phyloP scores from a whole-genome alignment of 805 yeast species.

The Metschnikowia sp. region DNA sequence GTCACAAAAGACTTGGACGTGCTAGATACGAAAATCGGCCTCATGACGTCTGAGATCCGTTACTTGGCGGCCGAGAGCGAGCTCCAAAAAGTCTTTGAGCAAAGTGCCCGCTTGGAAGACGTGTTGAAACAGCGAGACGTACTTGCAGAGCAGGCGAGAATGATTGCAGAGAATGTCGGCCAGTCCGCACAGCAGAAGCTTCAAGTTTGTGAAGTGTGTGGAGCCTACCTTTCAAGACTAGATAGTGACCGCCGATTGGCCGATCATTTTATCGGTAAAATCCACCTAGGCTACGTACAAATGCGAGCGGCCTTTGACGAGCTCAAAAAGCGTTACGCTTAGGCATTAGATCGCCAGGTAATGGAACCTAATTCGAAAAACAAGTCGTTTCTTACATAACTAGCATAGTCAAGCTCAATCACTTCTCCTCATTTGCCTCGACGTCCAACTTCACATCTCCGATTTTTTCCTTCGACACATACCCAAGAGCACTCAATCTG shows the following conservation, averaged over 20 bases:
- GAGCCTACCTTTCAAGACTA: conserved; percentile 78
- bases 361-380: too few species aligned
- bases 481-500: conserved; percentile 74
- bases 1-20: conserved; percentile 57
- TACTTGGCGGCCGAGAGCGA: conserved; percentile 49
- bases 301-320: conserved; percentile 59
- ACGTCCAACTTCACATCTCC: conserved; percentile 22
- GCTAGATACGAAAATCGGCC: conserved; percentile 59
- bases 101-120: conserved; percentile 44
- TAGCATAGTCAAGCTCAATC: not conserved
- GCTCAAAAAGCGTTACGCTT: conserved; percentile 21
- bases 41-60: conserved; percentile 65
- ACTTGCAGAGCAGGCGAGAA: conserved; percentile 54
- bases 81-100: conserved; percentile 42
- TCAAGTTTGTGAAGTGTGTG: conserved; percentile 88
- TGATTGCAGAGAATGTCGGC: conserved; percentile 67
- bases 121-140: conserved; percentile 47
- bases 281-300: conserved; percentile 77
- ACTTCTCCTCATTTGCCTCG: conserved; percentile 3
- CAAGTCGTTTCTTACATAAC: too few species aligned
- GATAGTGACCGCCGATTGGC: conserved; percentile 88
- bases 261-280: conserved; percentile 85
- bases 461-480: conserved; percentile 38
- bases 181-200: conserved; percentile 86
- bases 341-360: too few species aligned